Base-by-base conservation (phyloP, 1,139 yeast genomes). In the Lodderomyces metapsilosis region DNA sequence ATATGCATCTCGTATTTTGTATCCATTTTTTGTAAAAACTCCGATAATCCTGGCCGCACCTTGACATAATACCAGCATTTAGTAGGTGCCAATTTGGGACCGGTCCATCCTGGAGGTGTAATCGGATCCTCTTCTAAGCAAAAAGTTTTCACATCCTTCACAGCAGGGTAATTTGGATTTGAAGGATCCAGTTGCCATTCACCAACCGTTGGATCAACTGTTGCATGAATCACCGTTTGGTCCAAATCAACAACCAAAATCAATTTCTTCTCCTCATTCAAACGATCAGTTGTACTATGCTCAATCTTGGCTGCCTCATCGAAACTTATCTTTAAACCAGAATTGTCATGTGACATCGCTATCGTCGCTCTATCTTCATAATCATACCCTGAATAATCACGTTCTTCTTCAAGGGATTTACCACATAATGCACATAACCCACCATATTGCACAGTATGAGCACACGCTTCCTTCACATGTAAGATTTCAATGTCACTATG, bases 341-440 rank as follows among this genome's bases (percentile, higher is more conserved):
- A 78, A 36, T 88, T 85, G 38, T 88, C 95, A 60, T 92, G 97
- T 1, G 96, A 78, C 91, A 92, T 88, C 20, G 89, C 71, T 35
- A 88, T 85, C 1, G 92, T 86, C 15, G 96, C 95, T 24, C 96
- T 64, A 47, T 84, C 88, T 49, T 79, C 78, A 53, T 82, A 82
- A 48, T 74, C 77, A 52, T 80, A 87, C 10, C 91, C 95, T 4
- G 84, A 71, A 56, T 87, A 86, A 59, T 88, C 96, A 44, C 79
- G 80, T 52, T 82, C 89, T 51, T 83, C 94, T 43, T 82, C 91
- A n/a, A 91, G 76, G 2, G 87, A 76, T 45, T 80, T 79, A 6
- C 98, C 98, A 62, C 99, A 92, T 25, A 89, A 66, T 0, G 97
- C 98, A 68, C 99, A 92, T 36, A 92, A 70, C 0, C 98, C 98